Evolutionary conservation across 495 filamentous ascomycete genomes (phyloP).

Genomic region (Lepraria neglecta): DNA sequence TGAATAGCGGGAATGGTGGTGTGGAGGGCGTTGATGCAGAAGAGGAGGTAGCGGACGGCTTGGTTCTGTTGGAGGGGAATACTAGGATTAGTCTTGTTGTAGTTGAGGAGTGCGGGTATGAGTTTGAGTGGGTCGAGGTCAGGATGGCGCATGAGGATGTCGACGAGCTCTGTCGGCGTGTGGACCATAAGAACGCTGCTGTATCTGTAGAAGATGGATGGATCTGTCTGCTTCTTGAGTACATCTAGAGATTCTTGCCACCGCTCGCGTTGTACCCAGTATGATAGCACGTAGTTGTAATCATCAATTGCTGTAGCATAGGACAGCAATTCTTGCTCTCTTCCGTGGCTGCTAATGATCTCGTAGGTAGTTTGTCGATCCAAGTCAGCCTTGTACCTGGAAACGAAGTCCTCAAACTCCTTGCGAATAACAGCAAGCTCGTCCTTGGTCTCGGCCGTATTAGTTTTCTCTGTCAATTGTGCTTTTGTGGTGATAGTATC

Average conservation of each 20-base stretch:
- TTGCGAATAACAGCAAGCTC: slow-evolving; percentile 61
- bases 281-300: slow-evolving; percentile 88
- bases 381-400: slow-evolving; percentile 73
- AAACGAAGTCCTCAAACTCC: slow-evolving; percentile 85
- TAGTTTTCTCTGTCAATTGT: slow-evolving; percentile 66
- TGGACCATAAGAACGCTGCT: slow-evolving; percentile 94
- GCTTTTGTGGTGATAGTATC: slow-evolving; percentile 89
- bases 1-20: slow-evolving; percentile 86
- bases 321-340: slow-evolving; percentile 84
- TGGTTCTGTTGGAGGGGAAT: slow-evolving; percentile 65
- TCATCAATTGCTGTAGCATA: slow-evolving; percentile 84
- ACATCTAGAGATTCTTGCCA: slow-evolving; percentile 87
- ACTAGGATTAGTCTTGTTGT: slow-evolving; percentile 64
- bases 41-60: slow-evolving; percentile 88
- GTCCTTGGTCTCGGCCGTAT: slow-evolving; percentile 60
- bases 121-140: slow-evolving; percentile 82
- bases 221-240: slow-evolving; percentile 82
- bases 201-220: slow-evolving; percentile 91
- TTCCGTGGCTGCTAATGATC: slow-evolving; percentile 89
- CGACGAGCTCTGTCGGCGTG: slow-evolving; percentile 72
- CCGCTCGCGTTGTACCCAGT: slow-evolving; percentile 94
- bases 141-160: slow-evolving; percentile 87
- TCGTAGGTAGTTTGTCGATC: slow-evolving; percentile 91
- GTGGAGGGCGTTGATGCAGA: slow-evolving; percentile 81
- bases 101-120: slow-evolving; percentile 88